Percentiles rank a stretch among this genome's conserved stretches.
phyloP scores from a whole-genome alignment of 176 grass and related monocot genomes.

The Neostapfia colusana region DNA sequence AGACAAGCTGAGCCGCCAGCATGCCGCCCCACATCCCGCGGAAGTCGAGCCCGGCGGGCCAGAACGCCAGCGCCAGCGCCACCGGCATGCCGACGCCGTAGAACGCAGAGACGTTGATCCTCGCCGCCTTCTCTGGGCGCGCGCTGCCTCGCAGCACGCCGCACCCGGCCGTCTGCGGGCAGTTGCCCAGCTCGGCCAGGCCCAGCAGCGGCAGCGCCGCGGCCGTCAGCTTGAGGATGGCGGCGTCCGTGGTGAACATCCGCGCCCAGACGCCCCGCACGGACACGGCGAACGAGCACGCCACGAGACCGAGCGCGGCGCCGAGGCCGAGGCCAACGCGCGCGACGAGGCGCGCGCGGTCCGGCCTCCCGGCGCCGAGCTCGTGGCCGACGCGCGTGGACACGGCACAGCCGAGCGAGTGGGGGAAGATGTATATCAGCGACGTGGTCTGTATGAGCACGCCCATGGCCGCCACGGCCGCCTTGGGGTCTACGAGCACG shows the following conservation, averaged over 20 bases:
- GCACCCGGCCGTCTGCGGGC: conserved; percentile 84
- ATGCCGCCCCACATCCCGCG: conserved; percentile 87
- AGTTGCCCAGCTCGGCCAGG: conserved; percentile 72
- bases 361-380: conserved; percentile 65
- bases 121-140: conserved; percentile 55
- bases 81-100: conserved; percentile 84
- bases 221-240: conserved; percentile 48
- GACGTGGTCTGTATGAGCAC: conserved; percentile 91
- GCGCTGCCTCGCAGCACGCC: conserved; percentile 87
- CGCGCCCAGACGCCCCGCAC: conserved; percentile 62
- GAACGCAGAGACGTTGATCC: conserved; percentile 80
- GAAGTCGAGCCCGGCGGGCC: conserved; percentile 51
- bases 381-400: conserved; percentile 83
- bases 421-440: conserved; percentile 89
- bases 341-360: conserved; percentile 61
- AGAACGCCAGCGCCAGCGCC: conserved; percentile 63
- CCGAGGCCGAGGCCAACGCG: conserved; percentile 60
- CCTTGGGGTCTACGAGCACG: conserved; percentile 72
- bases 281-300: conserved; percentile 63
- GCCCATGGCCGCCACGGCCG: conserved; percentile 82
- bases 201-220: conserved; percentile 69
- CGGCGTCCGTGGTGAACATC: conserved; percentile 64
- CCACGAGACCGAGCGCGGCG: conserved; percentile 53
- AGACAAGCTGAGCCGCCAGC: conserved; percentile 80
- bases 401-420: conserved; percentile 80